These are phyloP conservation scores for Phaeophleospora eucalypticola DNA, from an alignment of 2,329 filamentous ascomycete species.

Conservation along the genomic window DNA sequence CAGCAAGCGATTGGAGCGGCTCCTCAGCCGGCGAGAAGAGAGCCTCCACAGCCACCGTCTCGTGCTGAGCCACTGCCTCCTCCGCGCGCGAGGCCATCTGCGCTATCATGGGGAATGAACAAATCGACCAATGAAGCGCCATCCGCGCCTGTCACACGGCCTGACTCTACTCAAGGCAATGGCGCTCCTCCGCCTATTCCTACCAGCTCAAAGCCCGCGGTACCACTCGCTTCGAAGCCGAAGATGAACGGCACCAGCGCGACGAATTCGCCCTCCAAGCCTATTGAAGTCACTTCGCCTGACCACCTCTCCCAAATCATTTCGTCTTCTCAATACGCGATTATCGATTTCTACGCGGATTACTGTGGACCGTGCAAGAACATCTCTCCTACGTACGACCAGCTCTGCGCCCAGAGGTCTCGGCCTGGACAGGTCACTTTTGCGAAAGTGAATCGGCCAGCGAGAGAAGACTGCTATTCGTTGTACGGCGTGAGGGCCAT, in stretches of 20 bases:
- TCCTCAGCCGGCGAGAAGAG: constrained; percentile 26
- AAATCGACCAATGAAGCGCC: constrained; percentile 15
- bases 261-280: constrained; percentile 7
- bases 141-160: constrained; percentile 10
- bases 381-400: constrained; percentile 20
- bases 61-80: constrained; percentile 18
- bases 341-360: constrained; percentile 18
- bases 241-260: constrained; percentile 16
- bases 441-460: constrained; percentile 21
- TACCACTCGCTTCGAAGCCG: constrained; percentile 53
- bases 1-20: constrained; percentile 9
- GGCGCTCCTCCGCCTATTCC: constrained; percentile 50
- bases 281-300: constrained; percentile 15
- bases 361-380: constrained; percentile 20
- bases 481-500: constrained; percentile 17
- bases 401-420: constrained; percentile 11
- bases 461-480: constrained; percentile 18
- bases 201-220: constrained; percentile 51
- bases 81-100: constrained; percentile 25
- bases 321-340: constrained; percentile 13
- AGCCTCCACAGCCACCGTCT: constrained; percentile 13
- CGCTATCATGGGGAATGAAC: constrained; percentile 27
- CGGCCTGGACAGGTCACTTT: constrained; percentile 17
- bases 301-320: constrained; percentile 15
- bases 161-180: constrained; percentile 12